phyloP scores from a whole-genome alignment of 73 alveolate genomes.

The Paramecium sexaurelia region DNA sequence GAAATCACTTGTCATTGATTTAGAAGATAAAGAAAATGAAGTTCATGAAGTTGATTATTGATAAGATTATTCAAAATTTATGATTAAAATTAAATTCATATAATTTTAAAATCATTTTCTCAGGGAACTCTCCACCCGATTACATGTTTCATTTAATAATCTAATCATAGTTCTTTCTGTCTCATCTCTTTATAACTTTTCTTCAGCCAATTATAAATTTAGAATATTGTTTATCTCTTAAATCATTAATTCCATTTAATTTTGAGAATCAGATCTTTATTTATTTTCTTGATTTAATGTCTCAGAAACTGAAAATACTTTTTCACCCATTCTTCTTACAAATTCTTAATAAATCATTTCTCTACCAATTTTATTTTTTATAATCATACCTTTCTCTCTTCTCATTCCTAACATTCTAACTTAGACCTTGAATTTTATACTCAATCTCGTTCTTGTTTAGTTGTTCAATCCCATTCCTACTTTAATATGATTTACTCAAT shows the following conservation, averaged over 20 bases:
- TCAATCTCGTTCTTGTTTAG: constrained; percentile 25
- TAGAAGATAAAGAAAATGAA: not conserved
- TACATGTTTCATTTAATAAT: constrained; percentile 78
- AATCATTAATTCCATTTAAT: constrained; percentile 69
- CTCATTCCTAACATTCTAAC: constrained; percentile 58
- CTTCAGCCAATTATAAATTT: constrained; percentile 65
- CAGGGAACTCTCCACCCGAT: constrained; percentile 72
- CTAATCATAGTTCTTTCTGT: constrained; percentile 75
- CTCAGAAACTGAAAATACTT: constrained; percentile 72
- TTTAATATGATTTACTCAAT: constrained; percentile 73
- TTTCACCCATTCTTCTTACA: constrained; percentile 56
- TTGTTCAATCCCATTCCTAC: constrained; percentile 66
- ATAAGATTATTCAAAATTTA: not conserved
- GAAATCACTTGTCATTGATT: not conserved
- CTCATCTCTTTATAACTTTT: constrained; percentile 70
- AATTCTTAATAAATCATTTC: not conserved
- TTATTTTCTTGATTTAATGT: constrained; percentile 59
- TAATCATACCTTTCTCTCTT: constrained; percentile 72
- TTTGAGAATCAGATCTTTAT: constrained; percentile 75
- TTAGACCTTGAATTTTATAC: not conserved
- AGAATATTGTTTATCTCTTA: constrained; percentile 76
- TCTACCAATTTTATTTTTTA: not conserved
- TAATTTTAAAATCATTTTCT: not conserved
- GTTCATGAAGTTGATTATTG: not conserved
- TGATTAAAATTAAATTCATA: not conserved